Conservation (phyloP, 1,139 yeast genomes). For the Candida tetrigidarum region DNA sequence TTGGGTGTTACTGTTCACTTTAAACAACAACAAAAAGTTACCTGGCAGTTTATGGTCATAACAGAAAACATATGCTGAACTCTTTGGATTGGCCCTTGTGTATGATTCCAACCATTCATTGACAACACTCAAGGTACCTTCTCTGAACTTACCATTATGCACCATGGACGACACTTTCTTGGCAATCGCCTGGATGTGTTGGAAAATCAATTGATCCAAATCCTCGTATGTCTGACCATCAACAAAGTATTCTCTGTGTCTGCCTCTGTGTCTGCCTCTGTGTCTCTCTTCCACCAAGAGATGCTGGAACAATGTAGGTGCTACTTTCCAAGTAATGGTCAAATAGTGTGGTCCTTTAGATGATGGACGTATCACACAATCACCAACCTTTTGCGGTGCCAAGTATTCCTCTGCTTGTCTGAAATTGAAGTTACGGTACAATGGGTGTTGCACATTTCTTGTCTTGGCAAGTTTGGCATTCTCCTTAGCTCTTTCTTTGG, state of each 20-base stretch:
- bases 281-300: conserved; percentile 79
- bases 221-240: conserved; percentile 78
- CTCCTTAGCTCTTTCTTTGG: conserved; percentile 59
- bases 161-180: conserved; percentile 84
- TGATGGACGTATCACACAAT: conserved; percentile 92
- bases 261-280: conserved; percentile 49
- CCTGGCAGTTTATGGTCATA: conserved; percentile 93
- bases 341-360: conserved; percentile 87
- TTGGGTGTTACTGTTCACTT: conserved; percentile 70
- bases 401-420: conserved; percentile 92
- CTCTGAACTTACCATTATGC: conserved; percentile 85
- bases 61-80: conserved; percentile 91
- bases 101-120: conserved; percentile 88
- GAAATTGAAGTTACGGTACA: conserved; percentile 81
- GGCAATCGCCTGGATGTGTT: conserved; percentile 85
- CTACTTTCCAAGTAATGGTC: conserved; percentile 96
- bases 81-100: conserved; percentile 88
- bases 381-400: conserved; percentile 90
- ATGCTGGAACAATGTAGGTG: conserved; percentile 89
- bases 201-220: conserved; percentile 90
- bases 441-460: conserved; percentile 91
- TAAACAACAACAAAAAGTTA: conserved; percentile 85
- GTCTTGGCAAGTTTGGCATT: conserved; percentile 56
- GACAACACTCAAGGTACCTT: conserved; percentile 80
- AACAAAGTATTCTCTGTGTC: conserved; percentile 67